Evolutionary conservation across 1,284 basidiomycete genomes (phyloP).

Genomic region (Schizophyllum commune): DNA sequence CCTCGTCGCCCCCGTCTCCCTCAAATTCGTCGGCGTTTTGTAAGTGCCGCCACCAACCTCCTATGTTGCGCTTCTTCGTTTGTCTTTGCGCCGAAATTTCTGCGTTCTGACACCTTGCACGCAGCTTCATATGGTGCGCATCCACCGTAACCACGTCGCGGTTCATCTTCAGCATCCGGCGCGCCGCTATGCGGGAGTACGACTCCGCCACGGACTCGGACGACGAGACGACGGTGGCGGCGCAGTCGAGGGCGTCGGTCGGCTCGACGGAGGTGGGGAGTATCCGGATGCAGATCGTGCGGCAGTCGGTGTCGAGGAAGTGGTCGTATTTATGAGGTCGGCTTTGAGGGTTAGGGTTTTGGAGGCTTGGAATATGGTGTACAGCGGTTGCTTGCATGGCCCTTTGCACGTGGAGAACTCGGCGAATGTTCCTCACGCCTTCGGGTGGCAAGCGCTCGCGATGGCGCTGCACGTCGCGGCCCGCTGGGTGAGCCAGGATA

Average conservation of each 20-base stretch:
- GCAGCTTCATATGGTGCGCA: constrained; percentile 7
- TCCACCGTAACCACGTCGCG: constrained; percentile 7
- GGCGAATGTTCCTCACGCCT: no score
- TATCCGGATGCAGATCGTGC: neutral
- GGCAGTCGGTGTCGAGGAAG: neutral
- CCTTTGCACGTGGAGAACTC: no score
- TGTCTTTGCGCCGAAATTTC: no score
- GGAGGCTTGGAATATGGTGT: neutral
- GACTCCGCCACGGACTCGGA: no score
- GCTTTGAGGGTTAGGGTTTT: neutral
- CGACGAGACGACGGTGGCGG: neutral
- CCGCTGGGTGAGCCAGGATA: no score
- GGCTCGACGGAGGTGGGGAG: neutral
- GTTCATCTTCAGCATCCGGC: constrained; percentile 9
- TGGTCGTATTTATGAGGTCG: neutral
- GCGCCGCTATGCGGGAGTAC: neutral
- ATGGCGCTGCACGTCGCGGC: no score
- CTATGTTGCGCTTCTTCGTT: neutral
- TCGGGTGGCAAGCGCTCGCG: no score
- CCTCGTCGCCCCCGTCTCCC: constrained; percentile 4
- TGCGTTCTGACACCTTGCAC: neutral
- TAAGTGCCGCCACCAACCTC: neutral
- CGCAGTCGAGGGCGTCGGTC: neutral
- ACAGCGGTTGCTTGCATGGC: no score
- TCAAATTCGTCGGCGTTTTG: constrained; percentile 7